Evolutionary conservation across 2,329 filamentous ascomycete genomes (phyloP).

Genomic region (Talaromyces sp.): DNA sequence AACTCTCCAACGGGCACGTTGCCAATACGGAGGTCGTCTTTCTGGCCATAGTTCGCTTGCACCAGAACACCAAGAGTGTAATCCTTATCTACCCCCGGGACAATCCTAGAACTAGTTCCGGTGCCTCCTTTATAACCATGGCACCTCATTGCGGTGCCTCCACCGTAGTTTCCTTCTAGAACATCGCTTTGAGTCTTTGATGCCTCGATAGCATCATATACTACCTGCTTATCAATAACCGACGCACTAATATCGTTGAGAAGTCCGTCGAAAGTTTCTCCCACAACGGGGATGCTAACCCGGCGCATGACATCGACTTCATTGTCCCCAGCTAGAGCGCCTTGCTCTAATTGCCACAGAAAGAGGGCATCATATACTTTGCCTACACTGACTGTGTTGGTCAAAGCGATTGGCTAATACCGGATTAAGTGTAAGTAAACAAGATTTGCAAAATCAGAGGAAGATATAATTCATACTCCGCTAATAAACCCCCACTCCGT

Average conservation of each 20-base stretch:
- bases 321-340: neutral
- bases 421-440: neutral
- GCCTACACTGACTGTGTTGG: slow-evolving; percentile 2
- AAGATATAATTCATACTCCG: neutral
- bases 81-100: neutral
- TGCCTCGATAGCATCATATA: slow-evolving; percentile 7
- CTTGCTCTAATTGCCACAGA: slow-evolving; percentile 5
- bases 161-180: slow-evolving; percentile 5
- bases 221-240: neutral
- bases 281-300: slow-evolving; percentile 6
- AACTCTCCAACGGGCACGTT: neutral
- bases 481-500: slow-evolving; percentile 4
- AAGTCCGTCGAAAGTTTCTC: neutral
- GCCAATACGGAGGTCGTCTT: neutral
- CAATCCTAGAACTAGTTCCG: slow-evolving; percentile 3
- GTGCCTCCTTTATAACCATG: slow-evolving; percentile 11
- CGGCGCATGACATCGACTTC: slow-evolving; percentile 2
- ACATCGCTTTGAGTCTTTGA: neutral
- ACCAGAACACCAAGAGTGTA: slow-evolving; percentile 1
- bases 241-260: slow-evolving; percentile 4
- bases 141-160: slow-evolving; percentile 8
- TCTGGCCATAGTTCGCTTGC: neutral
- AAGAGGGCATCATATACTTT: slow-evolving; percentile 10
- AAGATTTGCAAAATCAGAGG: neutral
- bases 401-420: slow-evolving; percentile 4